Evolutionary conservation across 805 yeast species (phyloP), one percentile per base, ranked within the genome.

Genomic region (Pichia membranifaciens): DNA sequence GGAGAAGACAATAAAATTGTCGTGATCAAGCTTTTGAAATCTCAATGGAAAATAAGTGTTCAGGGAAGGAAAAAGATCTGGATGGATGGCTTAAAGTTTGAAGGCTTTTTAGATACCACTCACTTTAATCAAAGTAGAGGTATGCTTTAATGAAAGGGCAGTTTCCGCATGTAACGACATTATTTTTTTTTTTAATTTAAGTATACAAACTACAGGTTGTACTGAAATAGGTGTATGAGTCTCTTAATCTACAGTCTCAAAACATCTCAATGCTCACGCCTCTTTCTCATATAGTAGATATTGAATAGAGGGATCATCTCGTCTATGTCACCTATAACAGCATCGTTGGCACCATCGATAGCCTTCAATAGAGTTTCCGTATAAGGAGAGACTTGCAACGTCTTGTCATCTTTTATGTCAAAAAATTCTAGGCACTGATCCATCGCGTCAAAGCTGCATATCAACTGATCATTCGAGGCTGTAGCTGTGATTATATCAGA

Each of bases 241-340:
- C n/a, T n/a, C n/a, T n/a, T n/a, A n/a, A n/a, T n/a, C n/a, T n/a
- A n/a, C n/a, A n/a, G n/a, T n/a, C 7, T 8, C 29, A 8, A 25
- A 10, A 10, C 10, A 7, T 25, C 21, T 61, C 62, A 80, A 60
- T 80, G 82, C 55, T 81, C 86, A 59, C 84, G 76, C 65, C 86
- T 73, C 63, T 81, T 81, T 58, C 85, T 75, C 52, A 81, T 66
- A 38, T 75, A 69, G 48, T 71, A 71, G 32, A 75, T 68, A 34
- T 72, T 70, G 59, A 78, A 79, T 51, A 81, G 70, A 15, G 85
- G 84, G 54, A 76, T 67, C 38, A 73, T 58, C 37, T 64, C 65
- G 2, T 72, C 73, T 2, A 62, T 33, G 31, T 54, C 56, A 39
- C 52, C 65, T 39, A 64, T 48, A 28, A 52, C 49, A 2, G 53